Base-by-base conservation (phyloP, 805 yeast species). In the Tetrapisispora arboricola region DNA sequence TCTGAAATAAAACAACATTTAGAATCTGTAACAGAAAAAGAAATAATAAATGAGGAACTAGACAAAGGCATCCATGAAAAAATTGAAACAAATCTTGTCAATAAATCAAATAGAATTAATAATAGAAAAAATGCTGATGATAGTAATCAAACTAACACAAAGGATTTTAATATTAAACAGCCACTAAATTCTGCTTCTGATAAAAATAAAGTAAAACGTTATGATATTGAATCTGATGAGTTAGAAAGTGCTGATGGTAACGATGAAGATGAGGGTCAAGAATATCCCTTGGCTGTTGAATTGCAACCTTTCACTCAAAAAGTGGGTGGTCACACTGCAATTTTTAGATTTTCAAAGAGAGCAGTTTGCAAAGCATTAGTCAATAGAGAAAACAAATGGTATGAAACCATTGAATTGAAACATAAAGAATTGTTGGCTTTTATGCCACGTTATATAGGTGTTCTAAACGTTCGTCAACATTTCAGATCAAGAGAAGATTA, bases 271-370 rank as follows among this genome's bases (percentile, higher is more conserved):
- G 58, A 55, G 9, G 60, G 60, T 9, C 60, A 64, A 6, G 64
- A 68, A 31, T 82, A 69, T 49, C 83, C 87, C 3, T 63, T 86
- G 24, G 84, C 95, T 1, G 95, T 88, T 1, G 96, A 90, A 58
- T 64, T 90, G 44, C 76, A 84, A 40, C 97, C 97, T 1, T 90
- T 88, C 63, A 79, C 80, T 42, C 87, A 92, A 57, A 87, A 84
- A 56, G 97, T 92, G 18, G 99, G 99, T 7, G 99, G 99, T 0
- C 99, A 92, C 58, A 90, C 96, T 0, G 96, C 96, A 1, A 87
- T 92, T 27, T 92, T 90, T 65, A 75, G 90, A 48, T 92, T 92
- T 57, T 82, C 94, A 4, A 84, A 79, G 50, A 70, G 84, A 44
- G 97, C 96, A 0, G 95, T 92, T 15, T 92, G 97, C 61, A 92